phyloP scores from a whole-genome alignment of 1,139 yeast genomes.

The Yamadazyma friedrichii region DNA sequence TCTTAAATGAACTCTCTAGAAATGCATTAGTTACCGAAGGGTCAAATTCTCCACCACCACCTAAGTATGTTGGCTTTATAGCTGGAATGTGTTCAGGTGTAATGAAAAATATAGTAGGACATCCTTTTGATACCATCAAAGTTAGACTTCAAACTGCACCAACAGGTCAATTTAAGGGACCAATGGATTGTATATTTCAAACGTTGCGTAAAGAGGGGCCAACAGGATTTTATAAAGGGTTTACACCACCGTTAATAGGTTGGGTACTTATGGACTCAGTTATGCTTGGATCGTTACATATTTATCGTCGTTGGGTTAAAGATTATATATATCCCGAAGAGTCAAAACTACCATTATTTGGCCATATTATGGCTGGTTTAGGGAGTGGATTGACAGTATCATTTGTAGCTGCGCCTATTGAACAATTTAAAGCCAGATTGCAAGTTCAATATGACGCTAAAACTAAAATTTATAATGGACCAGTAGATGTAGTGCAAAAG shows the following conservation, averaged over 20 bases:
- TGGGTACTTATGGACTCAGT: slow-evolving; percentile 93
- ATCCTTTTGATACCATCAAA: slow-evolving; percentile 89
- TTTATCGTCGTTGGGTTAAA: slow-evolving; percentile 67
- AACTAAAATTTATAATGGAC: slow-evolving; percentile 70
- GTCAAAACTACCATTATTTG: slow-evolving; percentile 64
- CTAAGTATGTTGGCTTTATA: slow-evolving; percentile 70
- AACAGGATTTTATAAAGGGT: slow-evolving; percentile 79
- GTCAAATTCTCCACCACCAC: slow-evolving; percentile 28
- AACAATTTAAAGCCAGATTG: slow-evolving; percentile 81
- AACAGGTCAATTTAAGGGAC: slow-evolving; percentile 70
- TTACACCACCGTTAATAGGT: slow-evolving; percentile 88
- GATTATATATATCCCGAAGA: slow-evolving; percentile 60
- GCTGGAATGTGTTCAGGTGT: slow-evolving; percentile 89
- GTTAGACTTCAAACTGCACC: slow-evolving; percentile 84
- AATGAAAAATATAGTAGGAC: slow-evolving; percentile 86
- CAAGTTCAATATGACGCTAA: slow-evolving; percentile 87
- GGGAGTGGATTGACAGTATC: slow-evolving; percentile 95
- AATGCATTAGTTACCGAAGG: background rate
- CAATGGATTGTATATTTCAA: slow-evolving; percentile 73
- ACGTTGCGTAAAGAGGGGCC: slow-evolving; percentile 74
- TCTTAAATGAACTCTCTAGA: slow-evolving; percentile 14
- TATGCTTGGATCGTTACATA: slow-evolving; percentile 83
- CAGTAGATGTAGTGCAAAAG: slow-evolving; percentile 66
- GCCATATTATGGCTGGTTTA: slow-evolving; percentile 70
- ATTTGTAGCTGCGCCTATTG: slow-evolving; percentile 92